Conservation (phyloP, 2,329 filamentous ascomycete genomes). For the Microcera coccophila region DNA sequence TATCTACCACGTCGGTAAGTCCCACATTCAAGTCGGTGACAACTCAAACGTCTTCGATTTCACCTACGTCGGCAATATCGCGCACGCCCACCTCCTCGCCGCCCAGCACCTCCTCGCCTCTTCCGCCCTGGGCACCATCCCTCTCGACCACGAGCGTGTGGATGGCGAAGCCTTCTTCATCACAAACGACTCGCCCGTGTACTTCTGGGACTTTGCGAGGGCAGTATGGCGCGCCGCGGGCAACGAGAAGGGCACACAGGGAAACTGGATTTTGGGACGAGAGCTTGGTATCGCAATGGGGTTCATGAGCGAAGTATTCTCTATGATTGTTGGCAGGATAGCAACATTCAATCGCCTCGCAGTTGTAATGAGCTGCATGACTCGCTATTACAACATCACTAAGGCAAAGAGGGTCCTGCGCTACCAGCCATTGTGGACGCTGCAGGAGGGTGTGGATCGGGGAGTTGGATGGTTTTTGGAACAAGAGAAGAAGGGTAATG, state of each 20-base stretch:
- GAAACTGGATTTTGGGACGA: conserved; percentile 53
- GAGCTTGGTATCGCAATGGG: conserved; percentile 52
- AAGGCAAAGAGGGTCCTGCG: conserved; percentile 70
- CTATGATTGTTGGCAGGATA: conserved; percentile 46
- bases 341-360: conserved; percentile 57
- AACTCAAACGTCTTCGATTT: conserved; percentile 62
- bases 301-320: conserved; percentile 50
- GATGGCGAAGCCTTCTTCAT: conserved; percentile 88
- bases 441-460: conserved; percentile 60
- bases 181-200: conserved; percentile 82
- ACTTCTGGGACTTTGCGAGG: conserved; percentile 86
- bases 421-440: conserved; percentile 62
- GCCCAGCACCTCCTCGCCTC: conserved; percentile 66
- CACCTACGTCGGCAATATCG: conserved; percentile 61
- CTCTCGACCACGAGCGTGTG: conserved; percentile 68
- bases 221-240: conserved; percentile 68
- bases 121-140: conserved; percentile 50
- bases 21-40: conserved; percentile 74
- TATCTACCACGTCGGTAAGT: conserved; percentile 64
- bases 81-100: conserved; percentile 79
- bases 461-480: conserved; percentile 54
- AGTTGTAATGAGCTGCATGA: conserved; percentile 68
- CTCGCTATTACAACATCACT: conserved; percentile 70
- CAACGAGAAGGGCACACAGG: conserved; percentile 46
- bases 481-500: conserved; percentile 40